Percentiles rank a stretch among this genome's conserved stretches.
phyloP scores from a whole-genome alignment of 352 stramenopile genomes.

The Pythium diclinum region DNA sequence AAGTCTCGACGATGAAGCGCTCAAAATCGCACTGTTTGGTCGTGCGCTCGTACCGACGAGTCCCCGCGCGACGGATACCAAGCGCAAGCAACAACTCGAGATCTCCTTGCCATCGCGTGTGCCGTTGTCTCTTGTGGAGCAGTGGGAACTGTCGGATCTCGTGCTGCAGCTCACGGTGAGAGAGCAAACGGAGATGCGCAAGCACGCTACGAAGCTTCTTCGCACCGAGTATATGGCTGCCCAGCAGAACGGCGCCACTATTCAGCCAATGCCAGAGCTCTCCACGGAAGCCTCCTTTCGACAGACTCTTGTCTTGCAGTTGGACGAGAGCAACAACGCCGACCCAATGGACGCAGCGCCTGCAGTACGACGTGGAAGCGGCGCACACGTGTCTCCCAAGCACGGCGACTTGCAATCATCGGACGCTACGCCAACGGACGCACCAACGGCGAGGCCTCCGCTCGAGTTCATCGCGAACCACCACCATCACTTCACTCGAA shows the following conservation, averaged over 20 bases:
- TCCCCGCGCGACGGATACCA: constrained; percentile 17
- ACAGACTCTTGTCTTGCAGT: not conserved
- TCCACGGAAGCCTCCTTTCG: not conserved
- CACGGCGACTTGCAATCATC: constrained; percentile 8
- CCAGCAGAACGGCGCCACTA: not conserved
- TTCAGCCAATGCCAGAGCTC: not conserved
- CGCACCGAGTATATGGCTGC: constrained; percentile 36
- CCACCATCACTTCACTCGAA: constrained; percentile 38
- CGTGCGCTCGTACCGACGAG: constrained; percentile 31
- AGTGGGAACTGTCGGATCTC: constrained; percentile 69
- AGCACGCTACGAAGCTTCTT: constrained; percentile 37
- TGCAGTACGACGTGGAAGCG: constrained; percentile 20
- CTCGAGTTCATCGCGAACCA: constrained; percentile 31
- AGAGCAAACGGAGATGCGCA: constrained; percentile 50
- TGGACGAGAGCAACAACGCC: not conserved
- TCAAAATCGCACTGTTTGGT: constrained; percentile 44
- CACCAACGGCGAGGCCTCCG: constrained; percentile 2
- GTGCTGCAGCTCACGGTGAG: constrained; percentile 42
- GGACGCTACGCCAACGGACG: constrained; percentile 14
- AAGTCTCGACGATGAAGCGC: constrained; percentile 37
- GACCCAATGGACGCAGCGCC: constrained; percentile 27
- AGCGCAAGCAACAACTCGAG: constrained; percentile 16
- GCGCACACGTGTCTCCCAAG: not conserved
- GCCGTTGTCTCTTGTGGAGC: constrained; percentile 42
- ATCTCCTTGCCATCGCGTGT: constrained; percentile 25